phyloP scores from a whole-genome alignment of 2,329 filamentous ascomycete species.

The Hortaea sp. region DNA sequence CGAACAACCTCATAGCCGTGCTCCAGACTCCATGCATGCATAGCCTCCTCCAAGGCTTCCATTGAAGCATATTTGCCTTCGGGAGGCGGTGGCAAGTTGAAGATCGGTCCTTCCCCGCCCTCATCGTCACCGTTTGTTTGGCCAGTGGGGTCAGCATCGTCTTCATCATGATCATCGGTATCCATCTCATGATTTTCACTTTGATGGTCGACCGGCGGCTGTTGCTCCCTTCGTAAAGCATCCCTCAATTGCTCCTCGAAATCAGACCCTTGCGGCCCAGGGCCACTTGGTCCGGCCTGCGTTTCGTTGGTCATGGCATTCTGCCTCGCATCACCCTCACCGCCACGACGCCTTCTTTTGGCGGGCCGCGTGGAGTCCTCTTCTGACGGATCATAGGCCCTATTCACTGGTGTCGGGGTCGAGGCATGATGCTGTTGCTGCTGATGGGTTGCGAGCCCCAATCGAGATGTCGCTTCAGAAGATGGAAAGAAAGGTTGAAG shows the following conservation, averaged over 20 bases:
- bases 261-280: slow-evolving; percentile 8
- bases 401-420: slow-evolving; percentile 1
- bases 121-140: slow-evolving; percentile 6
- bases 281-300: slow-evolving; percentile 14
- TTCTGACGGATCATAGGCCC: too few relatives aligned
- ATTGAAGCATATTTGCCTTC: slow-evolving; percentile 18
- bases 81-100: slow-evolving; percentile 22
- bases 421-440: slow-evolving; percentile 7
- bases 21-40: slow-evolving; percentile 24
- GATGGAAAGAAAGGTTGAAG: slow-evolving; percentile 1
- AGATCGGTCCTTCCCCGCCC: slow-evolving; percentile 17
- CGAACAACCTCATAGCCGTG: slow-evolving; percentile 26
- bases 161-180: slow-evolving; percentile 16
- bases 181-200: slow-evolving; percentile 7
- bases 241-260: slow-evolving; percentile 18
- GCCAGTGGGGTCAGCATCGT: slow-evolving; percentile 6
- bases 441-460: background rate
- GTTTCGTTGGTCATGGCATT: too few relatives aligned
- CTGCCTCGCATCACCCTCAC: too few relatives aligned
- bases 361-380: too few relatives aligned
- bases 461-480: background rate
- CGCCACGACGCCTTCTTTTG: too few relatives aligned
- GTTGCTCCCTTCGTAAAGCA: slow-evolving; percentile 11
- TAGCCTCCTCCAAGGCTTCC: slow-evolving; percentile 20
- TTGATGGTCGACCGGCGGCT: background rate